Conservation (phyloP, 1,139 yeast genomes). For the Suhomyces ambrosiae region DNA sequence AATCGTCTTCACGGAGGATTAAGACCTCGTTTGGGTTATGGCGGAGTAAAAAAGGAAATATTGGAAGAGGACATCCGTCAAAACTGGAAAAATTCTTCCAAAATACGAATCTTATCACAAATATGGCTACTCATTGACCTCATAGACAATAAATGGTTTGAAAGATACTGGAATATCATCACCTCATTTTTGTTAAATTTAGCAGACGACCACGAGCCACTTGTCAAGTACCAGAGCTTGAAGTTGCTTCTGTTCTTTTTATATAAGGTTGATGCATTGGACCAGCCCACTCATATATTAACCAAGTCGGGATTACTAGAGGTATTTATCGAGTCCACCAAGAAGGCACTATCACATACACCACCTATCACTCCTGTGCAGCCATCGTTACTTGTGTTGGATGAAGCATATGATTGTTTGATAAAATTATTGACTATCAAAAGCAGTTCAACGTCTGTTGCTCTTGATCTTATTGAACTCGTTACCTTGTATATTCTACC, state of each 20-base stretch:
- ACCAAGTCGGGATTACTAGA: conserved; percentile 42
- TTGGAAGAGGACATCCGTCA: conserved; percentile 27
- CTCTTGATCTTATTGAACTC: conserved; percentile 21
- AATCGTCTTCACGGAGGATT: conserved; percentile 23
- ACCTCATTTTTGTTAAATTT: conserved; percentile 53
- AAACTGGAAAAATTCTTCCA: conserved; percentile 37
- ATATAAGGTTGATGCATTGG: conserved; percentile 12
- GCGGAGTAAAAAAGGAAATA: conserved; percentile 22
- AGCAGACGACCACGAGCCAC: conserved; percentile 52
- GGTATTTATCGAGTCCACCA: conserved; percentile 44
- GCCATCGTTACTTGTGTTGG: conserved; percentile 26
- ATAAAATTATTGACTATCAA: conserved; percentile 16
- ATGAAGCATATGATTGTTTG: conserved; percentile 27
- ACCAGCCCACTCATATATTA: conserved; percentile 16
- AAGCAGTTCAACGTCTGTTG: conserved; percentile 1
- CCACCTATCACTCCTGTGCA: conserved; percentile 47
- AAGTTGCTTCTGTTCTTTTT: conserved; percentile 25
- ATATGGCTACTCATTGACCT: conserved; percentile 32
- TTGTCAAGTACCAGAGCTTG: conserved; percentile 47
- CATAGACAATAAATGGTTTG: conserved; percentile 17
- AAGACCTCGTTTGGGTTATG: conserved; percentile 32
- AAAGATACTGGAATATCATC: conserved; percentile 44
- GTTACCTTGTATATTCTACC: conserved; percentile 25
- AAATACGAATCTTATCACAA: conserved; percentile 27
- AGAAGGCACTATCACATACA: conserved; percentile 43